Evolutionary conservation across 345 rosid genomes (phyloP).

Genomic region (Euphorbia pulcherrima): DNA sequence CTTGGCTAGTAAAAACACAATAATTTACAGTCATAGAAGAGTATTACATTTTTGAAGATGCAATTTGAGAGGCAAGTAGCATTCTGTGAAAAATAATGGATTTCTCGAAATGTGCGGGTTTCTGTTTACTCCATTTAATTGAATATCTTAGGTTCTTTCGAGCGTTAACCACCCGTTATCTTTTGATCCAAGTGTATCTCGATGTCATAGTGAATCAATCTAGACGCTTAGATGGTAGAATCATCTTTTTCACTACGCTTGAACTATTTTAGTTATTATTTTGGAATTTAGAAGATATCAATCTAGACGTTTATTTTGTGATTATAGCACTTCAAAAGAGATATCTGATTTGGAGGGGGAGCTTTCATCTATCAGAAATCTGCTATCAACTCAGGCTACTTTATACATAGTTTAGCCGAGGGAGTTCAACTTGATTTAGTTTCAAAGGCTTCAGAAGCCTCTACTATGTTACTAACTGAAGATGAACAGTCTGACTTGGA

Average conservation of each 20-base stretch:
- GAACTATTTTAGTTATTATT: not conserved
- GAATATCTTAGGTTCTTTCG: not conserved
- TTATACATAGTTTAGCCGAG: constrained; percentile 87
- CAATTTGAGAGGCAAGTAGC: not conserved
- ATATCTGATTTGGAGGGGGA: constrained; percentile 99
- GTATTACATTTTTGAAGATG: not conserved
- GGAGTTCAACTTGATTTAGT: constrained; percentile 67
- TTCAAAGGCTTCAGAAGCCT: constrained; percentile 41
- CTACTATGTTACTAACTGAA: constrained; percentile 36
- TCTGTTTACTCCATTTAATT: not conserved
- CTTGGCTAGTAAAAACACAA: not conserved
- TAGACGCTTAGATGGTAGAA: not conserved
- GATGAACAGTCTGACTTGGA: constrained; percentile 75
- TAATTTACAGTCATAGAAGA: not conserved
- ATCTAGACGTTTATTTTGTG: constrained; percentile 14
- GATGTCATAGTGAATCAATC: not conserved
- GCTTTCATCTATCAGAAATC: constrained; percentile 81
- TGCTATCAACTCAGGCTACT: constrained; percentile 91
- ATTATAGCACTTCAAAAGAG: constrained; percentile 87
- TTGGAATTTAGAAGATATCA: not conserved
- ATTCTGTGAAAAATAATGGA: not conserved
- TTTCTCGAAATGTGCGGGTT: not conserved
- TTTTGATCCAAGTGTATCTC: not conserved
- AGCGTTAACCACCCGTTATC: not conserved
- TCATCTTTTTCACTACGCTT: not conserved